Base-by-base conservation (phyloP, 176 grass and related monocot genomes). In the Ananas comosus region DNA sequence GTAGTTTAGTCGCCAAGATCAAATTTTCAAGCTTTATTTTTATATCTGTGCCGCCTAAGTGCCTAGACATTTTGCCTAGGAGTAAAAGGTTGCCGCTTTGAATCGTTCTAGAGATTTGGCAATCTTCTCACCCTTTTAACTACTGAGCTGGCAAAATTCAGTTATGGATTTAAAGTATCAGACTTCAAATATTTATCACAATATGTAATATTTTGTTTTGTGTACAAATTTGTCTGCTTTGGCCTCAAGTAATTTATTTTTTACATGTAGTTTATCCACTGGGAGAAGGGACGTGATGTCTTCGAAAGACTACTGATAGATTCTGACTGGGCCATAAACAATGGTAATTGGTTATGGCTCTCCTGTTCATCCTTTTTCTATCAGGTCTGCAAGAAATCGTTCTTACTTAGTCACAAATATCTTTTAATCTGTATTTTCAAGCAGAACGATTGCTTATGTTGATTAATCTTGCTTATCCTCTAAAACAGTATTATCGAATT, bases 341-440 rank as follows among this genome's bases (percentile, higher is more conserved):
- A 99, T 18, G 87, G 89, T 49, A 93, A 99, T 28, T 99, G 89
- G 89, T 48, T 99, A 51, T 93, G 94, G 89, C 85, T 99, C 42
- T 99, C 89, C 49, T 93, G 94, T 67, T 99, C 89, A 84, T 92
- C 89, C 51, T 99, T 99, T 69, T 93, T 99, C 58, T 85, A 93
- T 70, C 94, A 93, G 87, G 89, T 91, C 54, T 51, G 18, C 27
- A 70, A 14, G 51, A 56, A 19, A 73, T 73, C 33, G 0, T 72
- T 18, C 4, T 17, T 59, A 8, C 19, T 17, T 17, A 59, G 7
- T 59, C 54, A 59, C 9, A 59, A 18, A 18, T 59, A 10, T 59
- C 13, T 18, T 59, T 1, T 17, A 59, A 19, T 59, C 19, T 59
- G 54, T 18, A 19, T 59, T 16, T 59, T 59, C 14, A 17, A 59